These are phyloP conservation scores for Lentinula raphanica DNA, from an alignment of 768 basidiomycete genomes.

Conservation along the genomic window DNA sequence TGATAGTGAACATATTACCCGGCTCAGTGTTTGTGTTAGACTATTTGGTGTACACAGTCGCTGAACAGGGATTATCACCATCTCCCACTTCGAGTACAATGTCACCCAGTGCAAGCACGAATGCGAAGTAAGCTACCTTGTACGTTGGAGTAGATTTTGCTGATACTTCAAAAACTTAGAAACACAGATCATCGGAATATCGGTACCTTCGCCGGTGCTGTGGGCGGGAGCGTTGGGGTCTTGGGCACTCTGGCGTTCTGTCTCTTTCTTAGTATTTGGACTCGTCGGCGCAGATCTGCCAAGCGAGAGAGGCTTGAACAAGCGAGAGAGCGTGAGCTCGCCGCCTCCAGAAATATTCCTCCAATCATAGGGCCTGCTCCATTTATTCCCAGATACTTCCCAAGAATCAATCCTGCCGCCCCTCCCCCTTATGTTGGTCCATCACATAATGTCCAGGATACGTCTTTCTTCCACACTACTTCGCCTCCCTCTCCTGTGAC, in stretches of 20 bases:
- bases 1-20: conserved; percentile 38
- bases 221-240: conserved; percentile 48
- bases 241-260: conserved; percentile 41
- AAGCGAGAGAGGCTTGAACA: conserved; percentile 34
- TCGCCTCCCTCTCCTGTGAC: neutral
- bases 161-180: neutral
- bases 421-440: conserved; percentile 34
- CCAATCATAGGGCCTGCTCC: conserved; percentile 40
- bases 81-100: conserved; percentile 9
- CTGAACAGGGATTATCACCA: conserved; percentile 11
- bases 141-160: neutral
- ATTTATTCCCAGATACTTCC: conserved; percentile 56
- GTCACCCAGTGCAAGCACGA: conserved; percentile 14
- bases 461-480: neutral
- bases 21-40: conserved; percentile 47
- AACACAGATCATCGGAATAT: conserved; percentile 13
- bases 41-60: conserved; percentile 35
- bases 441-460: conserved; percentile 10
- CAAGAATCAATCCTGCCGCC: conserved; percentile 37
- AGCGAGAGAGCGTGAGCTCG: conserved; percentile 12
- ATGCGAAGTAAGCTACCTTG: conserved; percentile 20
- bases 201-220: conserved; percentile 49
- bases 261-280: conserved; percentile 47
- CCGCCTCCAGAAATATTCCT: conserved; percentile 24
- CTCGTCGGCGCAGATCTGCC: conserved; percentile 36